A percentile compares a stretch with the other conserved stretches of the same genome.
These are phyloP conservation scores for Pseudoperonospora humuli DNA, from an alignment of 352 stramenopile genomes.

Conservation along the genomic window DNA sequence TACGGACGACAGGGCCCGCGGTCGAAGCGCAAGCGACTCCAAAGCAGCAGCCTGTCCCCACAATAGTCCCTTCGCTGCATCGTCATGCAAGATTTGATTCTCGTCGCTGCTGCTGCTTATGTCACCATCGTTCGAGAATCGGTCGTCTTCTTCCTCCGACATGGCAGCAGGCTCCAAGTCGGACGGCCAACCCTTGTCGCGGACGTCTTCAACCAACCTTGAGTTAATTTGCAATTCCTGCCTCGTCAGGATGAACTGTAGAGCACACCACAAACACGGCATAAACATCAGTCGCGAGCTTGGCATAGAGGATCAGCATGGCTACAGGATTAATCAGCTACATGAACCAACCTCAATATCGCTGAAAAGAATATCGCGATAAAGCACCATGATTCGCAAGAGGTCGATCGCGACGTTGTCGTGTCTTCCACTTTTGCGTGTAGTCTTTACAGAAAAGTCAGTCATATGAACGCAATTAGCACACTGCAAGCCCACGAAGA, in stretches of 20 bases:
- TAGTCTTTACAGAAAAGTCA: slow-evolving; percentile 20
- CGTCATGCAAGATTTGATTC: slow-evolving; percentile 16
- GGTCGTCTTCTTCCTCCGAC: slow-evolving; percentile 21
- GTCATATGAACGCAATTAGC: not conserved
- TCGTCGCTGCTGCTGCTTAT: slow-evolving; percentile 15
- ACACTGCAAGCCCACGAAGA: not conserved
- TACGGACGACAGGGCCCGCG: slow-evolving; percentile 13
- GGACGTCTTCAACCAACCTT: slow-evolving; percentile 8
- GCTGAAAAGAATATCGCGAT: slow-evolving; percentile 61
- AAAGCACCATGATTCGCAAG: slow-evolving; percentile 49
- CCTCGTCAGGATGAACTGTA: slow-evolving; percentile 41
- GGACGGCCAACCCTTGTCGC: slow-evolving; percentile 9
- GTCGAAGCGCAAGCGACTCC: slow-evolving; percentile 5
- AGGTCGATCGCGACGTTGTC: slow-evolving; percentile 43
- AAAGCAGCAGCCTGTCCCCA: slow-evolving; percentile 7
- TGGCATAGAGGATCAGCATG: no score
- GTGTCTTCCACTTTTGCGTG: slow-evolving; percentile 28
- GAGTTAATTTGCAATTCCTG: slow-evolving; percentile 37
- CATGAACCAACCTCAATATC: slow-evolving; percentile 53
- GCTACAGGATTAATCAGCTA: no score
- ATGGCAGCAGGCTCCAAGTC: slow-evolving; percentile 7
- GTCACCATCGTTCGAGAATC: slow-evolving; percentile 22
- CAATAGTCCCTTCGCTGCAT: not conserved
- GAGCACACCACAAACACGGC: not conserved
- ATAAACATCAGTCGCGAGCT: not conserved